Percentiles rank a stretch among this genome's conserved stretches.
These are phyloP conservation scores for Agastache rugosa DNA, from an alignment of 257 asterid species.

Conservation along the genomic window DNA sequence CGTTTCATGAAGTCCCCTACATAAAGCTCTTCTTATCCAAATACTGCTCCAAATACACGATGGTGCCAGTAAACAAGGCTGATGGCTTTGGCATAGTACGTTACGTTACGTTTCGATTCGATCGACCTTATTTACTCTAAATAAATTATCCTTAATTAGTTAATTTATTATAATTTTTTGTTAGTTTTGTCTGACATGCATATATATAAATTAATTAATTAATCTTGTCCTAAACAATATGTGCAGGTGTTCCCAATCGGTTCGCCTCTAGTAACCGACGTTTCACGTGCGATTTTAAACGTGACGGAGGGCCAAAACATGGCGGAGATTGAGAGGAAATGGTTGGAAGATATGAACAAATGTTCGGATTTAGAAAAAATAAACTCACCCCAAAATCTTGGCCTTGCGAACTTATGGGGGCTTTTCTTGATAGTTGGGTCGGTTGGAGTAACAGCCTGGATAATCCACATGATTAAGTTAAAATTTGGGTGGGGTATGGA, in stretches of 20 bases:
- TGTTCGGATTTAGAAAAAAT: slow-evolving; percentile 30
- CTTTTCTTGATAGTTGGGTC: slow-evolving; percentile 47
- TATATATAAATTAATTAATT: too few species aligned
- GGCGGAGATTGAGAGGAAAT: slow-evolving; percentile 50
- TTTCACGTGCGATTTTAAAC: slow-evolving; percentile 57
- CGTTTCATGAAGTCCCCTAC: slow-evolving; percentile 50
- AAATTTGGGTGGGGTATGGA: too few species aligned
- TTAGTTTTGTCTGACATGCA: too few species aligned
- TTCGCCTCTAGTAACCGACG: slow-evolving; percentile 54
- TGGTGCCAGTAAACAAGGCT: slow-evolving; percentile 45
- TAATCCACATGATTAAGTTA: slow-evolving; percentile 1
- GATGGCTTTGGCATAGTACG: slow-evolving; percentile 65
- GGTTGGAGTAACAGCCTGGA: slow-evolving; percentile 33
- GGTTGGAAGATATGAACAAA: slow-evolving; percentile 39
- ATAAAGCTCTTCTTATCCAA: slow-evolving; percentile 48
- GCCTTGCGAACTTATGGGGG: slow-evolving; percentile 61
- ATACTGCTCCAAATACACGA: slow-evolving; percentile 50
- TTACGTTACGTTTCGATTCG: slow-evolving; percentile 25
- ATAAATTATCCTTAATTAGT: too few species aligned
- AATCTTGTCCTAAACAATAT: background rate
- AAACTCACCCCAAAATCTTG: slow-evolving; percentile 47
- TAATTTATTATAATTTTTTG: too few species aligned
- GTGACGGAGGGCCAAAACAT: slow-evolving; percentile 51
- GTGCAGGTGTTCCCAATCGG: slow-evolving; percentile 61
- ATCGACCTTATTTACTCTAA: too few species aligned